Base-by-base conservation (phyloP, 768 basidiomycete genomes). In the Strobilomyces echinocephalus region DNA sequence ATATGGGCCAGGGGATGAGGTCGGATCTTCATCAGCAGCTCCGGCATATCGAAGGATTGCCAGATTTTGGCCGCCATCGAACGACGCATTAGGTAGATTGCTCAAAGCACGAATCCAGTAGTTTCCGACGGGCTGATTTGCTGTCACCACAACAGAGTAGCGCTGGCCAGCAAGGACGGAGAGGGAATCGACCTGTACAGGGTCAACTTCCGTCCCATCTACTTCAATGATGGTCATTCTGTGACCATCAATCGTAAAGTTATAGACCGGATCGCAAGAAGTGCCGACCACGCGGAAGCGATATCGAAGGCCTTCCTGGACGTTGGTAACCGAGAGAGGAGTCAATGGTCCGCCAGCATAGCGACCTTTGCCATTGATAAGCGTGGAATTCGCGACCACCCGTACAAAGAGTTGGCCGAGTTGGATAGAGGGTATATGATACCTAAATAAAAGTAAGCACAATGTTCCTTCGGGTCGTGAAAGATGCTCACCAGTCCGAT, bases 21-120 rank as follows among this genome's bases (percentile, higher is more conserved):
- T 54, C 2, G 53, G 53, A 31, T 54, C 53, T 31, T 21, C 26
- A 5, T 44, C 41, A 0, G 26, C 8, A 30, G 47, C 53, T 11
- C 47, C 53, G 11, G 43, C 28, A 15, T 54, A 54, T 9, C 47
- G 53, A 7, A 54, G 42, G 10, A 54, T 54, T 2, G 53, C 53
- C 41, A 39, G 7, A 33, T 54, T 54, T 44, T 49, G 46, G 28
- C 47, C 53, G 3, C 35, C 47, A 43, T 48, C 34, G 5, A 53
- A 53, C 5, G 52, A 7, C 12, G 47, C 26, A 12, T 31, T 21
- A 2, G 47, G 14, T 31, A 76, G 3, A 44, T 28, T 18, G 20
- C 14, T 36, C 68, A 38, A 65, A 0, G 78, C 72, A 20, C 77
- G 74, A 30, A 80, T 72, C 79, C 79, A 84, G 63, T 83, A 83